A percentile compares a stretch with the other conserved stretches of the same genome.
These are phyloP conservation scores for Adansonia gregorii DNA, from an alignment of 441 rosid species.

Conservation along the genomic window DNA sequence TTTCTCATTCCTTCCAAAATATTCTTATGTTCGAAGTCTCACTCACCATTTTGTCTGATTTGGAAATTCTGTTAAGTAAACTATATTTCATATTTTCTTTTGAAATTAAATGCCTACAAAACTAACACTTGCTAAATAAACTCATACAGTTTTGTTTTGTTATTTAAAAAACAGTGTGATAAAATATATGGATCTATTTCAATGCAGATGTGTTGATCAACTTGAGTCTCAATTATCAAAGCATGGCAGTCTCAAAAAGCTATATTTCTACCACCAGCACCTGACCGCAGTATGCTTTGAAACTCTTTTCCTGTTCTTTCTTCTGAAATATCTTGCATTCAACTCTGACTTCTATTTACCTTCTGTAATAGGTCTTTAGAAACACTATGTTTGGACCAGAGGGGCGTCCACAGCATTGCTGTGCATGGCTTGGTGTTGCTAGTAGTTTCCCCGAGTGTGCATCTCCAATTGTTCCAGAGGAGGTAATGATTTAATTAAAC, in stretches of 20 bases:
- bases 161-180: background rate
- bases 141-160: conserved; percentile 2
- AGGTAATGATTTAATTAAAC: conserved; percentile 53
- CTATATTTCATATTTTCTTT: background rate
- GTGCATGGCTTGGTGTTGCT: conserved; percentile 99
- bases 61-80: background rate
- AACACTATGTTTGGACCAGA: conserved; percentile 99
- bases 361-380: conserved; percentile 77
- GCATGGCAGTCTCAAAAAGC: conserved; percentile 94
- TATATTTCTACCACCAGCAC: conserved; percentile 94
- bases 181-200: conserved; percentile 26
- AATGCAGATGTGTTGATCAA: conserved; percentile 93
- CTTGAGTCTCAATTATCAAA: conserved; percentile 87
- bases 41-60: background rate
- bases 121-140: background rate
- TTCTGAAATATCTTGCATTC: conserved; percentile 31
- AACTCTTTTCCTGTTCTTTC: conserved; percentile 22
- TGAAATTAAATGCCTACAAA: background rate
- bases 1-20: background rate
- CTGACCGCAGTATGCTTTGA: conserved; percentile 76
- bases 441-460: conserved; percentile 99
- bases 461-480: conserved; percentile 93
- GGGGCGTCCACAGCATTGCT: conserved; percentile 99
- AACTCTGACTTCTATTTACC: conserved; percentile 30
- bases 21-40: background rate